Conservation (phyloP, 345 rosid genomes). For the Microcos paniculata region DNA sequence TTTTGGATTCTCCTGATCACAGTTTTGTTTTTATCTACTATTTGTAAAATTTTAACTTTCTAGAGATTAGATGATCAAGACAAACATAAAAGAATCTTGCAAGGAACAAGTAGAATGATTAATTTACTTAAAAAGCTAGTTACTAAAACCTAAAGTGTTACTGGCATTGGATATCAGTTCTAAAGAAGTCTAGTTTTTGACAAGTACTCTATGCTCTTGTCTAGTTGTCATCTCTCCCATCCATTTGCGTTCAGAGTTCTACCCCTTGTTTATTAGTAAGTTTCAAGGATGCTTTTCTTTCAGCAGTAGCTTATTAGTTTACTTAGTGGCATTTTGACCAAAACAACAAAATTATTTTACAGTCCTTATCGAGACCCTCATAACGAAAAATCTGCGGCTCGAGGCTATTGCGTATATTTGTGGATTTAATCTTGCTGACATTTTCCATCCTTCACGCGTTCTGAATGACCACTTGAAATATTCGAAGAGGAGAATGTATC, state of each 20-base stretch:
- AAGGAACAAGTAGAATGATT: too few species aligned
- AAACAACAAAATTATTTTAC: background rate
- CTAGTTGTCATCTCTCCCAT: background rate
- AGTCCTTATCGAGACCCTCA: constrained; percentile 8
- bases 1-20: background rate
- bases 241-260: background rate
- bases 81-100: too few species aligned
- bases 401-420: constrained; percentile 35
- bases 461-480: constrained; percentile 23
- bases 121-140: background rate
- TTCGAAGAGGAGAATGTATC: background rate
- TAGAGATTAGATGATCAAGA: too few species aligned
- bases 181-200: background rate
- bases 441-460: constrained; percentile 28
- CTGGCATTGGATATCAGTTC: background rate
- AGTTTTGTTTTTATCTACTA: background rate
- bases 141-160: background rate
- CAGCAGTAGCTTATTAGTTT: background rate
- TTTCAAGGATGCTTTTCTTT: background rate
- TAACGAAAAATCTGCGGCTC: background rate
- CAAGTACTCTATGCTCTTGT: background rate
- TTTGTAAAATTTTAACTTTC: background rate
- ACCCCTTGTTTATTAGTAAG: background rate
- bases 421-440: constrained; percentile 31
- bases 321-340: background rate